phyloP scores from a whole-genome alignment of 2,329 filamentous ascomycete species.

The Didymella sp. region DNA sequence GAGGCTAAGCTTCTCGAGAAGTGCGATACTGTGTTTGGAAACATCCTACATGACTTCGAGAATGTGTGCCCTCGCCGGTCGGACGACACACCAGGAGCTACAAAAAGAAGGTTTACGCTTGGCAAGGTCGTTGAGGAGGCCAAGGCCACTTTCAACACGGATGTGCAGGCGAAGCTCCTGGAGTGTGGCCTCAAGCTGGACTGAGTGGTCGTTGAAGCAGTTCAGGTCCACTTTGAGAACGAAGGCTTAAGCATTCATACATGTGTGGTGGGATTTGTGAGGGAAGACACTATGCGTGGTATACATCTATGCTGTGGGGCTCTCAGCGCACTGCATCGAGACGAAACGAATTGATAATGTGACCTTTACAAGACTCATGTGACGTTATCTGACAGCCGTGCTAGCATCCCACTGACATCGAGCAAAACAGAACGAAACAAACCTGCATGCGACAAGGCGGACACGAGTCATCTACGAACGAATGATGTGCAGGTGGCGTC shows the following conservation, averaged over 20 bases:
- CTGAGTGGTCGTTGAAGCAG: not conserved
- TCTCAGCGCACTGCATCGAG: not conserved
- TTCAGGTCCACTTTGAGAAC: not conserved
- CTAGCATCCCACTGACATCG: not conserved
- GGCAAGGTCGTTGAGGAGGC: not conserved
- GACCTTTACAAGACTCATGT: not conserved
- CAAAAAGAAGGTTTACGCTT: slow-evolving; percentile 1
- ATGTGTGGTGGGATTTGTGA: not conserved
- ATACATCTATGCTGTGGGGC: not conserved
- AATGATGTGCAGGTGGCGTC: slow-evolving; percentile 23
- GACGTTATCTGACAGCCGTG: not conserved
- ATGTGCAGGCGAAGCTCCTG: not conserved
- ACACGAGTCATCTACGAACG: slow-evolving; percentile 18
- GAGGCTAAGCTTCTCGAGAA: not conserved
- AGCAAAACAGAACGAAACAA: slow-evolving; percentile 5
- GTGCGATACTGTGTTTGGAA: not conserved
- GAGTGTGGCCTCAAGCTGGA: slow-evolving; percentile 1
- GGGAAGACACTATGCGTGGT: no score
- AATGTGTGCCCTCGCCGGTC: not conserved
- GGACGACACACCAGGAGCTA: not conserved
- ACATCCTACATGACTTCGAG: not conserved
- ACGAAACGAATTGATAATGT: not conserved
- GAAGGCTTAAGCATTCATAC: not conserved
- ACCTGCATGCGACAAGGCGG: slow-evolving; percentile 17
- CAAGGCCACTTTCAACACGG: not conserved